A percentile compares a stretch with the other conserved stretches of the same genome.
phyloP scores from a whole-genome alignment of 805 yeast species.

The Candida silvicultrix region DNA sequence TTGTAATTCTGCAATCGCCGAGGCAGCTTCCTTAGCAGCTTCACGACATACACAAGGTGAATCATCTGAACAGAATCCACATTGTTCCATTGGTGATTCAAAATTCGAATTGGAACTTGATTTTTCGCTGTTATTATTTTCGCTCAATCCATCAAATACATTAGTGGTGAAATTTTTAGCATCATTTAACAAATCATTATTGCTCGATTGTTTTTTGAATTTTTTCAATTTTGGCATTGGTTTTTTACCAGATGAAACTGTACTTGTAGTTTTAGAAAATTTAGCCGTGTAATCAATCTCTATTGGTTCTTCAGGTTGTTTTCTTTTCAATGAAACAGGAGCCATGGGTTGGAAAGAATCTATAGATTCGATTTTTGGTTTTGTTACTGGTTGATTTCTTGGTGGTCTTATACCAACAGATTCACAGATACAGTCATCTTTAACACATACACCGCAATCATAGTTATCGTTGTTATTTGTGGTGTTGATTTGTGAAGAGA shows the following conservation, averaged over 20 bases:
- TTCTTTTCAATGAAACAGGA: conserved; percentile 54
- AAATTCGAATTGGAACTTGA: conserved; percentile 27
- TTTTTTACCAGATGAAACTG: conserved; percentile 15
- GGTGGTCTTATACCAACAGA: conserved; percentile 24
- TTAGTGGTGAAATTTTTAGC: conserved; percentile 13
- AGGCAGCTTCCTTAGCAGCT: conserved; percentile 41
- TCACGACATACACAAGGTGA: conserved; percentile 92
- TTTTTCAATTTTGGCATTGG: conserved; percentile 20
- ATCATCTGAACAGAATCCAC: conserved; percentile 92
- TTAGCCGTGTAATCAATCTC: conserved; percentile 59
- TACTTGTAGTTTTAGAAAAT: conserved; percentile 24
- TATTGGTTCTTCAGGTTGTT: conserved; percentile 18
- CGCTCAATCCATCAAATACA: conserved; percentile 16
- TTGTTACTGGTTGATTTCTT: conserved; percentile 1
- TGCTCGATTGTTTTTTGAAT: conserved; percentile 7
- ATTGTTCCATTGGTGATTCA: conserved; percentile 56
- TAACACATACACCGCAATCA: conserved; percentile 60
- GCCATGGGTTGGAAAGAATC: conserved; percentile 50
- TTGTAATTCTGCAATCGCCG: conserved; percentile 24
- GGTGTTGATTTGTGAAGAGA: conserved; percentile 12
- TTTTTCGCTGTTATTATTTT: neutral
- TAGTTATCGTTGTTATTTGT: conserved; percentile 9
- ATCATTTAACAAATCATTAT: neutral
- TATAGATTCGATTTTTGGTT: conserved; percentile 10
- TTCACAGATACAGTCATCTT: conserved; percentile 66